Evolutionary conservation across 805 yeast species (phyloP).

Genomic region (Teunomyces tritomae): DNA sequence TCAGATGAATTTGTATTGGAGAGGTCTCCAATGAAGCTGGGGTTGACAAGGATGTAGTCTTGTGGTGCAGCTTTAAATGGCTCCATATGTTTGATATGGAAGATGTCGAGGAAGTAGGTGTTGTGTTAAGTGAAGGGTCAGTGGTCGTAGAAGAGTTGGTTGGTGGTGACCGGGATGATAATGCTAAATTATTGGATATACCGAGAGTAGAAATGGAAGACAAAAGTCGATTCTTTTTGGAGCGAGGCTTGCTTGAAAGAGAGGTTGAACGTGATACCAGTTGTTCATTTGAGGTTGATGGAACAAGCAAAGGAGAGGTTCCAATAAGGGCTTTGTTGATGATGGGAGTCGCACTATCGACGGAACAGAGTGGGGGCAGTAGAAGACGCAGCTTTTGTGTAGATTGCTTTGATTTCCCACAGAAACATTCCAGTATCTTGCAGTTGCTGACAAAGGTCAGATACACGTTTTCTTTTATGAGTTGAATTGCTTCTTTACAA

Average conservation of each 20-base stretch:
- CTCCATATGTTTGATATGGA: slow-evolving; percentile 15
- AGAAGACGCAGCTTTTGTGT: not conserved
- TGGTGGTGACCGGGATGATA: not conserved
- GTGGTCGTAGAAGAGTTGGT: not conserved
- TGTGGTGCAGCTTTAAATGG: slow-evolving; percentile 13
- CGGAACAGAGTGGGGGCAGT: not conserved
- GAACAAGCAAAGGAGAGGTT: slow-evolving; percentile 6
- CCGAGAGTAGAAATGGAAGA: slow-evolving; percentile 1
- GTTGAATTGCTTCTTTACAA: slow-evolving; percentile 29
- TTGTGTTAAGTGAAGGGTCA: not conserved
- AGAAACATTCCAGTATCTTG: not conserved
- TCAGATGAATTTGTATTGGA: not conserved
- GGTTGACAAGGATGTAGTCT: not conserved
- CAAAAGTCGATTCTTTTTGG: slow-evolving; percentile 9
- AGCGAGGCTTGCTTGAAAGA: slow-evolving; percentile 9
- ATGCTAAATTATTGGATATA: not conserved
- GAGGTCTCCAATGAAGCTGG: not conserved
- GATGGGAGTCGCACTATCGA: slow-evolving; percentile 2
- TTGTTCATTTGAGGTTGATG: not conserved
- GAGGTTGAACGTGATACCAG: slow-evolving; percentile 3
- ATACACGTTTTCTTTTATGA: slow-evolving; percentile 36
- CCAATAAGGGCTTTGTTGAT: slow-evolving; percentile 1
- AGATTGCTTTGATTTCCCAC: not conserved
- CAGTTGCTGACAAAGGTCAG: slow-evolving; percentile 6
- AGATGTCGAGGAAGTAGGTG: slow-evolving; percentile 7